phyloP scores from a whole-genome alignment of 805 yeast species.

The Schizosaccharomyces pombe region DNA sequence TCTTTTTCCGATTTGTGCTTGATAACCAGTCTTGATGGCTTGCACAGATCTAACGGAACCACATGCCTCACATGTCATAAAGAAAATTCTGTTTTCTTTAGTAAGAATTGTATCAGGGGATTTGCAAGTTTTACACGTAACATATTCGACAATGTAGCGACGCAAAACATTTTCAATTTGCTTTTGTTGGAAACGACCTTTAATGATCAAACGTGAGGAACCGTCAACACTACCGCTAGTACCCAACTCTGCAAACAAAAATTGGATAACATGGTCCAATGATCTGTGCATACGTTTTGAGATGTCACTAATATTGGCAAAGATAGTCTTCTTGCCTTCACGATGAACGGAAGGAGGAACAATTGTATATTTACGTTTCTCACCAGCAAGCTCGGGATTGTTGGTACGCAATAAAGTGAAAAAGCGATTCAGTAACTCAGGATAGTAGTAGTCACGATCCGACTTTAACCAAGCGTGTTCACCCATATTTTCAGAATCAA shows the following conservation, averaged over 20 bases:
- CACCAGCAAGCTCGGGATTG: conserved; percentile 93
- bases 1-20: conserved; percentile 86
- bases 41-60: conserved; percentile 93
- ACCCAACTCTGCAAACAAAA: conserved; percentile 94
- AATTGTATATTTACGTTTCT: conserved; percentile 76
- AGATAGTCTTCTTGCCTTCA: conserved; percentile 94
- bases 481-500: conserved; percentile 6
- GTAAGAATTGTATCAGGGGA: conserved; percentile 86
- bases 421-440: conserved; percentile 57
- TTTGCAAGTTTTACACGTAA: conserved; percentile 96
- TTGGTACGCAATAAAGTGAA: conserved; percentile 67
- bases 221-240: conserved; percentile 98
- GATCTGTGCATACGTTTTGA: conserved; percentile 85
- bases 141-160: conserved; percentile 87
- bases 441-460: conserved; percentile 47
- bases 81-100: conserved; percentile 94
- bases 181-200: conserved; percentile 95
- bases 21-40: conserved; percentile 98
- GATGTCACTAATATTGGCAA: conserved; percentile 87
- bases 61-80: conserved; percentile 92
- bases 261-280: conserved; percentile 91
- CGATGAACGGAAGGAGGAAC: conserved; percentile 95
- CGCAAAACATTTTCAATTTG: conserved; percentile 90
- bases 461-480: conserved; percentile 12
- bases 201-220: conserved; percentile 83